phyloP scores from a whole-genome alignment of 495 filamentous ascomycete genomes.

The Paragyromitra xinjiangensis region DNA sequence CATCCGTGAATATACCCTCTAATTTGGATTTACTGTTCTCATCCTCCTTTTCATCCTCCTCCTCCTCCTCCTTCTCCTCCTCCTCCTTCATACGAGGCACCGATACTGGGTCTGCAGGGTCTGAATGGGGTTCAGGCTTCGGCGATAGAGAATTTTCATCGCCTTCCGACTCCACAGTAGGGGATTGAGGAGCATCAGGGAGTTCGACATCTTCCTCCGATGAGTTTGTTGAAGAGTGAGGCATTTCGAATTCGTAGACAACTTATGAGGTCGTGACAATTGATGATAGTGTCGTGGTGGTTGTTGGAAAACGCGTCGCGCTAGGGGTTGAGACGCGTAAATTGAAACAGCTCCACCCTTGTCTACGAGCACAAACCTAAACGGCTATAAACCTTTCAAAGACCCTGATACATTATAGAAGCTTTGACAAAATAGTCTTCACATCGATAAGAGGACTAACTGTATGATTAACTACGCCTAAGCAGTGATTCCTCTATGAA shows the following conservation, averaged over 20 bases:
- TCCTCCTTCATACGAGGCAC: conserved; percentile 10
- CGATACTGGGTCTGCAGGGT: conserved; percentile 27
- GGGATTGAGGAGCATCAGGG: conserved; percentile 43
- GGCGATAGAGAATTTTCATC: conserved; percentile 10
- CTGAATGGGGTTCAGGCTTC: conserved; percentile 24
- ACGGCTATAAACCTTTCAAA: neutral
- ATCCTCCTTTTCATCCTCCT: conserved; percentile 27
- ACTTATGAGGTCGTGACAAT: conserved; percentile 2
- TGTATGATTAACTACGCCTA: too few relatives aligned
- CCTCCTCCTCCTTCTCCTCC: conserved; percentile 23
- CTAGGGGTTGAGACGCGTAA: conserved; percentile 43
- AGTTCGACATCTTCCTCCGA: conserved; percentile 46
- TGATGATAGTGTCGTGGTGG: conserved; percentile 9
- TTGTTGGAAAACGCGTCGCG: conserved; percentile 32
- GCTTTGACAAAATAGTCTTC: neutral
- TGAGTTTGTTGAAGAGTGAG: conserved; percentile 25
- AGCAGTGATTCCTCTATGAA: too few relatives aligned
- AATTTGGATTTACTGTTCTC: conserved; percentile 25
- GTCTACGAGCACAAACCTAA: neutral
- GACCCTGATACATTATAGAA: neutral
- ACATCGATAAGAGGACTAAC: too few relatives aligned
- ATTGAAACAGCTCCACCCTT: conserved; percentile 28
- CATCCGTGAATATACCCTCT: conserved; percentile 40
- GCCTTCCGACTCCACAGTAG: neutral
- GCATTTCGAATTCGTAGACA: conserved; percentile 18